phyloP scores from a whole-genome alignment of 2,329 filamentous ascomycete species.

The Hypoxylon sp. region DNA sequence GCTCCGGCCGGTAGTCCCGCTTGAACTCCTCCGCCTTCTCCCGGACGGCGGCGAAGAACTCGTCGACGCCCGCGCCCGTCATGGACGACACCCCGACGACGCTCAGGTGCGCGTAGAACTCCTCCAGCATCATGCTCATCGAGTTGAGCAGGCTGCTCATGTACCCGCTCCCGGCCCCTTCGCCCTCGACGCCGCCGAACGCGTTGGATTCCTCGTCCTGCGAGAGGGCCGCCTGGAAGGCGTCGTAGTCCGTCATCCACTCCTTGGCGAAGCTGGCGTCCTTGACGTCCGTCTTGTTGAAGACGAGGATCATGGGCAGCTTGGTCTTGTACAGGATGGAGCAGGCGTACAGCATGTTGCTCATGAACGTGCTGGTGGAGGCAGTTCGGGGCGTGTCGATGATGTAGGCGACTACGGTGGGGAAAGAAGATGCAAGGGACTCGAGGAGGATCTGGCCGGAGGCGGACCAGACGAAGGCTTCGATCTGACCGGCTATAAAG shows the following conservation, averaged over 20 bases:
- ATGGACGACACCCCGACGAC: conserved; percentile 95
- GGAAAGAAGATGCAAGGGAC: conserved; percentile 91
- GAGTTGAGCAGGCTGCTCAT: conserved; percentile 96
- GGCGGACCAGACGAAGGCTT: conserved; percentile 98
- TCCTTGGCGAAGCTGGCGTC: conserved; percentile 92
- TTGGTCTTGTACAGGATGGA: conserved; percentile 99
- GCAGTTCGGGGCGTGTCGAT: conserved; percentile 96
- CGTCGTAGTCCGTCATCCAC: conserved; percentile 99
- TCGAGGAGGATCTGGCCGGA: conserved; percentile 94
- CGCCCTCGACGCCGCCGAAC: conserved; percentile 78
- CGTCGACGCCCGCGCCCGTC: conserved; percentile 89
- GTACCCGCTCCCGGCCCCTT: conserved; percentile 85
- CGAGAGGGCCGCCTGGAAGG: conserved; percentile 87
- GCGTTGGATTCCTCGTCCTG: conserved; percentile 82
- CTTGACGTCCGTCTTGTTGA: conserved; percentile 98
- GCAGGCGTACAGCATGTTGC: conserved; percentile 99
- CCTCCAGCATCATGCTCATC: conserved; percentile 97
- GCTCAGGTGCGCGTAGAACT: conserved; percentile 94
- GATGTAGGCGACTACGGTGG: conserved; percentile 96
- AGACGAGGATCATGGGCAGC: conserved; percentile 97
- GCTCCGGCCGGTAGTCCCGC: conserved; percentile 89
- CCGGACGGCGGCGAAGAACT: conserved; percentile 91
- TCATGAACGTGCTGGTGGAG: conserved; percentile 98
- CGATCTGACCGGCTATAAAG: conserved; percentile 83
- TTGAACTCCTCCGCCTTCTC: conserved; percentile 91